phyloP scores from a whole-genome alignment of 345 rosid species.

The Lepidium sativum region DNA sequence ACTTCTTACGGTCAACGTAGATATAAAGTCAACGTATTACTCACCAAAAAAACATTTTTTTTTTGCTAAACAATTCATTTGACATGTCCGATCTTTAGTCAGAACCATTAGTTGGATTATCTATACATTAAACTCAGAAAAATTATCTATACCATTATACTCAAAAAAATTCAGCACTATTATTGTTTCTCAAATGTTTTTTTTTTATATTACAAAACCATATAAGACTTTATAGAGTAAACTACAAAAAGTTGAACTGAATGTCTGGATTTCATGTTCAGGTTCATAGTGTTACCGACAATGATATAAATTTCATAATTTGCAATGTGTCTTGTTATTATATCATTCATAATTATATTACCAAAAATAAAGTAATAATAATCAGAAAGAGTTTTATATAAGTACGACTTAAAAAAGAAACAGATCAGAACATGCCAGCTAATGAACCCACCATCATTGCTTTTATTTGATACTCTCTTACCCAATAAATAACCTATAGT shows the following conservation, averaged over 20 bases:
- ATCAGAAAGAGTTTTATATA: not conserved
- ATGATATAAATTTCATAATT: not conserved
- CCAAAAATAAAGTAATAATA: not conserved
- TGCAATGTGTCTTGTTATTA: not conserved
- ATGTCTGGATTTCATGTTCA: not conserved
- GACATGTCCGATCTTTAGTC: too few species aligned
- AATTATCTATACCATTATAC: too few species aligned
- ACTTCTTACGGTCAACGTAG: not conserved
- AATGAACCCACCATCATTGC: slow-evolving; percentile 22
- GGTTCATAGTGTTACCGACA: not conserved
- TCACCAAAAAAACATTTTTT: not conserved
- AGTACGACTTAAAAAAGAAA: slow-evolving; percentile 12
- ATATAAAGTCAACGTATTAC: not conserved
- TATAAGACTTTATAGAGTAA: too few species aligned
- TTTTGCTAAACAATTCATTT: too few species aligned
- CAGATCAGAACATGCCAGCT: slow-evolving; percentile 25
- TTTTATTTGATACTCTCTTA: not conserved
- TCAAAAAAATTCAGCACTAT: too few species aligned
- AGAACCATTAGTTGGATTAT: too few species aligned
- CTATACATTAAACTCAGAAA: too few species aligned
- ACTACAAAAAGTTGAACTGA: not conserved
- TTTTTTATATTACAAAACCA: too few species aligned
- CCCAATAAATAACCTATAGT: slow-evolving; percentile 6
- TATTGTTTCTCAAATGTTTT: too few species aligned
- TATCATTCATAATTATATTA: not conserved